Base-by-base conservation (phyloP, 371 early-diverging fungal species). In the Dipsacomyces acuminosporus region DNA sequence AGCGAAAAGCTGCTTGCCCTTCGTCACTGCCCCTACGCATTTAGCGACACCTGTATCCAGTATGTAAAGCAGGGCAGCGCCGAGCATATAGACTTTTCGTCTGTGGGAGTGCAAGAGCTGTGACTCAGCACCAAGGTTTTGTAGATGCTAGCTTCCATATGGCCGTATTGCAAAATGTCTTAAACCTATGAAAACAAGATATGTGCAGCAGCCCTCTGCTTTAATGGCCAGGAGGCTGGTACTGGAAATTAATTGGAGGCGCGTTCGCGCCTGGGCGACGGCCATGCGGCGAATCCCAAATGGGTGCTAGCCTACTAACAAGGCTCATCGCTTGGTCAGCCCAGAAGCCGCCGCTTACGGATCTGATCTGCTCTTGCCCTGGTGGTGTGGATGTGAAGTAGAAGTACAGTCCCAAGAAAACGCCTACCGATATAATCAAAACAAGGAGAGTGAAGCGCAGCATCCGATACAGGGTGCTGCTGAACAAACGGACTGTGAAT, bases 401-500 rank as follows among this genome's bases (percentile, higher is more conserved):
- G n/a, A 55, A 43, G 20, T 69, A 69, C n/a, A 63, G 21, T 1
- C 63, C 69, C 18, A 63, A 24, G 4, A 38, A 21, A 17, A 69
- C 51, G 6, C 42, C 52, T 21, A 42, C n/a, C 1, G 51, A 35
- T 2, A 69, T 30, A 8, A 59, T 25, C 7, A 41, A 15, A 11
- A 62, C 23, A 6, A n/a, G 13, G 11, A 62, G 34, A 14, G 46
- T n/a, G 18, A 63, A 20, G 2, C 59, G 54, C 35, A 69, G 11
- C 14, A 69, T 42, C n/a, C 69, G 54, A 35, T 54, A 69, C 9
- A 69, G 55, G 35, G 69, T 69, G 51, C 40, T 45, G 64, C 64
- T 55, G n/a, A 69, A 45, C 25, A 52, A 26, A 7, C 59, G 48
- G n/a, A 59, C 41, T 6, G 43, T 41, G 13, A 34, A 41, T 13